These are phyloP conservation scores for Isoetes engelmannii DNA, from an alignment of 83 land plant species.

Conservation along the genomic window DNA sequence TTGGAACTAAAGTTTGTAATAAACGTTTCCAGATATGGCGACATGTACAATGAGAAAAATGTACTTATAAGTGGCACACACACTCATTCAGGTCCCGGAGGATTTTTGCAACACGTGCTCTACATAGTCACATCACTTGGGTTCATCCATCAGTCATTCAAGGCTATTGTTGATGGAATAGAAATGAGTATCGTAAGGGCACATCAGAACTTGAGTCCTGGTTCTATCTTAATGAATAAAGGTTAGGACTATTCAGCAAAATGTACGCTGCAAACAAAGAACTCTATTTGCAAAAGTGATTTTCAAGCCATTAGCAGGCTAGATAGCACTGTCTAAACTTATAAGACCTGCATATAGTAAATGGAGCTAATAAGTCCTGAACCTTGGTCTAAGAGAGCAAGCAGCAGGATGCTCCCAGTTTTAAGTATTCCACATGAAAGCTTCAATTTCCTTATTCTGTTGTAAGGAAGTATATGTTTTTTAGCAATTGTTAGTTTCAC, in stretches of 20 bases:
- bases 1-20: too few species aligned
- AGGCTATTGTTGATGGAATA: conserved; percentile 87
- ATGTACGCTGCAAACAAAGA: too few species aligned
- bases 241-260: conserved; percentile 35
- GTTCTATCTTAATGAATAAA: conserved; percentile 73
- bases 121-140: conserved; percentile 92
- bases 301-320: too few species aligned
- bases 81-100: conserved; percentile 97
- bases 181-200: conserved; percentile 80
- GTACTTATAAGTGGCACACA: conserved; percentile 96
- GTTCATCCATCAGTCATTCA: conserved; percentile 89
- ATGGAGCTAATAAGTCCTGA: too few species aligned
- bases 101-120: conserved; percentile 86
- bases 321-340: background rate
- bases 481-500: too few species aligned
- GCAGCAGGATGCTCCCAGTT: too few species aligned
- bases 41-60: conserved; percentile 75
- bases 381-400: too few species aligned
- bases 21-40: conserved; percentile 58
- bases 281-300: too few species aligned
- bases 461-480: too few species aligned
- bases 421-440: too few species aligned
- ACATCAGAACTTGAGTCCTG: conserved; percentile 84
- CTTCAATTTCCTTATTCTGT: too few species aligned
- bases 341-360: background rate